phyloP scores from a whole-genome alignment of 345 rosid genomes.

The Lepidium africanum region DNA sequence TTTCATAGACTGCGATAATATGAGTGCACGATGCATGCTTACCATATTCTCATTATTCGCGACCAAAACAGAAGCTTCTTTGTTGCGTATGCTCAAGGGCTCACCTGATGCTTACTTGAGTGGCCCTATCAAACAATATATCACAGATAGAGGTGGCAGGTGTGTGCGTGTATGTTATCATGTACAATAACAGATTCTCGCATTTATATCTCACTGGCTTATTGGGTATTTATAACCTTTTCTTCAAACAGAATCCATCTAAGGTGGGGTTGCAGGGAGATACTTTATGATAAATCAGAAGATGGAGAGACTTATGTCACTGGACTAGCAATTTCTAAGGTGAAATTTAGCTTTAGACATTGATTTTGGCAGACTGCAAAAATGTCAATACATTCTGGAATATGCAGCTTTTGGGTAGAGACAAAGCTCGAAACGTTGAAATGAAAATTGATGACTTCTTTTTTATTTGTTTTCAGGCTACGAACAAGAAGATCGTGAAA shows the following conservation, averaged over 20 bases:
- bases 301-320: slow-evolving; percentile 61
- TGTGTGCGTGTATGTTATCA: not conserved
- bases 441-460: not conserved
- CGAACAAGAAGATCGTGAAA: slow-evolving; percentile 60
- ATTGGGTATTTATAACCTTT: not conserved
- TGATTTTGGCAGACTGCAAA: not conserved
- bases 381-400: not conserved
- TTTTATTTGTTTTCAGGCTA: slow-evolving; percentile 52
- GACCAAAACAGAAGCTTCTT: slow-evolving; percentile 97
- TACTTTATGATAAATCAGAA: slow-evolving; percentile 57
- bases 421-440: not conserved
- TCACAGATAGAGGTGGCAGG: slow-evolving; percentile 89
- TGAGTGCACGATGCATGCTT: slow-evolving; percentile 99
- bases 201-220: not conserved
- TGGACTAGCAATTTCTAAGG: slow-evolving; percentile 87
- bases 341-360: slow-evolving; percentile 21
- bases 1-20: slow-evolving; percentile 96
- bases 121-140: slow-evolving; percentile 87
- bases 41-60: slow-evolving; percentile 97
- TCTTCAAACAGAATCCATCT: slow-evolving; percentile 77
- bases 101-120: slow-evolving; percentile 92
- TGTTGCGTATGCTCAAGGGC: slow-evolving; percentile 98
- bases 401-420: not conserved
- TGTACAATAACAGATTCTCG: not conserved
- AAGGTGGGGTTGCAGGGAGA: slow-evolving; percentile 97